These are phyloP conservation scores for Pezicula neosporulosa DNA, from an alignment of 2,329 filamentous ascomycete genomes.

Conservation along the genomic window DNA sequence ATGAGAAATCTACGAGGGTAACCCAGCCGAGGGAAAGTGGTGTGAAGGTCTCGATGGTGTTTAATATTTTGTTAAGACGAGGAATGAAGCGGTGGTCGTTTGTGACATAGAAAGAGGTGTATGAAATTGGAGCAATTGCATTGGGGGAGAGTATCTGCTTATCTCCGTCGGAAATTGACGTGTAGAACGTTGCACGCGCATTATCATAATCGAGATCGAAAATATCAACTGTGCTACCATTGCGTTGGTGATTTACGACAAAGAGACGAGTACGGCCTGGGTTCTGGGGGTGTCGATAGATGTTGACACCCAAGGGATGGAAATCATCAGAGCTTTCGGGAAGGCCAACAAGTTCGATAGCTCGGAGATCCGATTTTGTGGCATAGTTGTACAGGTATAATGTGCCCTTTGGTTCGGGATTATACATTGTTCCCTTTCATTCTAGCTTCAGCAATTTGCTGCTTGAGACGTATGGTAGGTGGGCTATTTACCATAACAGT, in stretches of 20 bases:
- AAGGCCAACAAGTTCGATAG: neutral
- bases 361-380: neutral
- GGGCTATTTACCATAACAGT: neutral
- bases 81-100: conserved; percentile 1
- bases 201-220: neutral
- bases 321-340: neutral
- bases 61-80: neutral
- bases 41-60: neutral
- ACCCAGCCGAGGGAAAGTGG: neutral
- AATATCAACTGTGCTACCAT: neutral
- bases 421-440: neutral
- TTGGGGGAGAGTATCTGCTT: neutral
- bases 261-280: neutral
- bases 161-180: neutral
- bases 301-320: conserved; percentile 1
- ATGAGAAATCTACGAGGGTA: neutral
- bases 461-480: neutral
- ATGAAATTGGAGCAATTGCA: neutral
- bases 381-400: neutral
- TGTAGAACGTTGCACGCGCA: neutral
- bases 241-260: neutral
- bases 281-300: neutral
- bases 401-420: neutral
- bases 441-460: neutral
- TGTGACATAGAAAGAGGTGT: conserved; percentile 1